Base-by-base conservation (phyloP, 495 filamentous ascomycete genomes). In the Tricharina praecox region DNA sequence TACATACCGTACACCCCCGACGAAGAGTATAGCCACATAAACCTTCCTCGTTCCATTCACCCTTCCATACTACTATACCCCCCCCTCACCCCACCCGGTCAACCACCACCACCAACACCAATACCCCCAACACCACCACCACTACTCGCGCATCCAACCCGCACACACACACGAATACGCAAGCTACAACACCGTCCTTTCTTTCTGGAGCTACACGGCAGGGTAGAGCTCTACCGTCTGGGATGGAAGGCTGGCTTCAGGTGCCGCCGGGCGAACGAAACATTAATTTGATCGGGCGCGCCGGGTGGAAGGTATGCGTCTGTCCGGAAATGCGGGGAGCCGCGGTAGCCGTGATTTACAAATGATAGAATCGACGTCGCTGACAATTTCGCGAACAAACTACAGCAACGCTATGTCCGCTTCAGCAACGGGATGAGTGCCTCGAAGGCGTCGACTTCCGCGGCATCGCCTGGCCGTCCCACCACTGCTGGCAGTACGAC, bases 201-300 rank as follows among this genome's bases (percentile, higher is more conserved):
- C n/a, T n/a, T n/a, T n/a, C n/a, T n/a, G n/a, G n/a, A n/a, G n/a
- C n/a, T n/a, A n/a, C n/a, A n/a, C n/a, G n/a, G n/a, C n/a, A n/a
- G n/a, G n/a, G n/a, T 18, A 37, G 4, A 37, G 34, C 34, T 37
- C 34, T 8, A 11, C 34, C 4, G 7, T 18, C 19, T 34, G 26
- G 26, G 11, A 61, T 61, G 49, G 58, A 61, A 44, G 58, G 58
- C 26, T 61, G 53, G 50, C 58, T 61, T 37, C 53, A 60, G 36
- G 51, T 61, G 26, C 57, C 58, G 16, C 58, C 50, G 1, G 21
- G 43, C 20, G 43, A 48, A 23, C 34, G 45, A 30, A 53, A 61
- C 43, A 46, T 51, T 25, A 60, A 59, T 44, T 47, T 61, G 10
- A 60, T 61, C 42, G 58, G 57, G 25, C 53, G 58, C 28, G 53